phyloP scores from a whole-genome alignment of 805 yeast species.

The Henningerozyma blattae region DNA sequence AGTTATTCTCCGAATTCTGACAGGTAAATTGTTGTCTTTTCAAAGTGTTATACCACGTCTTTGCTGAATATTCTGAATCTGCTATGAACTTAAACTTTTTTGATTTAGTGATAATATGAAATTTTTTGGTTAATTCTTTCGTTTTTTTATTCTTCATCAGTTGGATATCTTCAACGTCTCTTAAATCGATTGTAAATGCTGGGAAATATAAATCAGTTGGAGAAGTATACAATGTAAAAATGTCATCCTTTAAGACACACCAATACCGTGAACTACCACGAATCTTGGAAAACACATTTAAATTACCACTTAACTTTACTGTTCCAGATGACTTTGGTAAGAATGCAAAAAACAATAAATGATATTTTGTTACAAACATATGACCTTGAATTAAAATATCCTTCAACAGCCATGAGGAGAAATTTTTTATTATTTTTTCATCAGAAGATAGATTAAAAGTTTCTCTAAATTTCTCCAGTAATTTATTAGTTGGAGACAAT shows the following conservation, averaged over 20 bases:
- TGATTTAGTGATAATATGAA: conserved; percentile 46
- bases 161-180: conserved; percentile 50
- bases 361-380: conserved; percentile 53
- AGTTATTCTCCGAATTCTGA: conserved; percentile 48
- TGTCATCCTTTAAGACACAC: conserved; percentile 64
- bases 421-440: conserved; percentile 49
- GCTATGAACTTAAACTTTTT: conserved; percentile 56
- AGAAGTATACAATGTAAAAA: conserved; percentile 54
- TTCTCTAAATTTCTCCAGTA: background rate
- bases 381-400: conserved; percentile 85
- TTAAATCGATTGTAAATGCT: conserved; percentile 56
- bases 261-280: conserved; percentile 41
- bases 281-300: conserved; percentile 30
- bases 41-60: conserved; percentile 65
- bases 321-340: conserved; percentile 44
- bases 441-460: conserved; percentile 36
- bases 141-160: conserved; percentile 17
- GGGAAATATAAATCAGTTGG: conserved; percentile 86
- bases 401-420: conserved; percentile 66
- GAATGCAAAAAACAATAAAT: conserved; percentile 65
- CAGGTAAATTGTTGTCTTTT: conserved; percentile 70
- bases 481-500: too few species aligned
- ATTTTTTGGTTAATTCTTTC: conserved; percentile 28
- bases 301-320: conserved; percentile 36
- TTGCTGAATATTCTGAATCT: conserved; percentile 61